Evolutionary conservation across 371 early-diverging fungal genomes (phyloP), one percentile per base, ranked within the genome.

Genomic region (Lichtheimia corymbifera): DNA sequence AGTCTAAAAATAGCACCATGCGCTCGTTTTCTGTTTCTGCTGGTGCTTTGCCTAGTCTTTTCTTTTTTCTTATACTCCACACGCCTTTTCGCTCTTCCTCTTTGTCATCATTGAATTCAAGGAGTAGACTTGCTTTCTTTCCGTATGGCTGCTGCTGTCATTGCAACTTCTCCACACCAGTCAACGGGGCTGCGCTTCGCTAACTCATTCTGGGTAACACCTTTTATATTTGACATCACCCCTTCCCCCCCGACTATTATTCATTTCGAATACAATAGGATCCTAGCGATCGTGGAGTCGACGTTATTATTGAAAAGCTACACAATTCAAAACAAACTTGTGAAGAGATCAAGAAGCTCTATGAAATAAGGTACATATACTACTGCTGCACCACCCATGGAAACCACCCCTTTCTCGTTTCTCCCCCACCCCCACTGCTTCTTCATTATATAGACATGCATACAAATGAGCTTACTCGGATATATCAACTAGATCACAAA

Each of bases 251-350:
- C 15, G 25, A 13, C 30, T 30, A 1, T 22, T 47, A 22, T 20
- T 17, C 42, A 53, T 13, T 53, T 47, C 43, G 44, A 22, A 43
- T 42, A 55, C 27, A 25, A 49, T 52, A 65, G 65, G 65, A 65
- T 56, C 47, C 44, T 1, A 35, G 43, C 15, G 65, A 65, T 61
- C 61, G 56, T 14, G 66, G 71, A n/a, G 66, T 66, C 27, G 58
- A 57, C 30, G 59, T 61, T 35, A 24, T 70, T 35, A 47, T 58
- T 6, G 53, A 59, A 41, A 59, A 57, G 41, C 49, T 64, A 24
- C 63, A 60, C 1, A 58, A 57, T 58, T 63, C 66, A 14, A 65
- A 70, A 53, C 66, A 66, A 59, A 70, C 71, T 9, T 70, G 58
- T 30, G 62, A 66, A 45, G 66, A 70, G 47, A 56, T 70, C 28